These are phyloP conservation scores for Zizania palustris DNA, from an alignment of 202 grass and related monocot species.

Conservation along the genomic window DNA sequence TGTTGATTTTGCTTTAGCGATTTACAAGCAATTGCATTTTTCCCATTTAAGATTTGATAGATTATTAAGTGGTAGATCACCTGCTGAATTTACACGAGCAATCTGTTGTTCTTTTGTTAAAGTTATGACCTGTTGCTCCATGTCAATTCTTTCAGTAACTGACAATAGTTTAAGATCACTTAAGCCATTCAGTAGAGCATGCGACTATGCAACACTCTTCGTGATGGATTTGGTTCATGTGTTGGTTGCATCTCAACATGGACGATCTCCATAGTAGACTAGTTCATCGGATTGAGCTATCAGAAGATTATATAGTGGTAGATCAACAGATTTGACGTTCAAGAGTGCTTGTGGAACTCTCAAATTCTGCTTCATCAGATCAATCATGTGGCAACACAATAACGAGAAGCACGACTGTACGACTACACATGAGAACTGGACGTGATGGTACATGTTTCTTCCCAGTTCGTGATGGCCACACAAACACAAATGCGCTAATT, in stretches of 20 bases:
- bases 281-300: background rate
- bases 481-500: background rate
- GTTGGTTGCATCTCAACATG: background rate
- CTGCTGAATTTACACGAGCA: background rate
- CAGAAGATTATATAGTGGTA: background rate
- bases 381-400: too few relatives aligned
- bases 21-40: slow-evolving; percentile 7
- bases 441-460: background rate
- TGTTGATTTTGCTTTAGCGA: slow-evolving; percentile 5
- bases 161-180: background rate
- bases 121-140: background rate
- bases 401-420: too few relatives aligned
- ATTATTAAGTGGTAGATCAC: background rate
- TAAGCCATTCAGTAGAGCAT: background rate
- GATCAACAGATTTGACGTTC: background rate
- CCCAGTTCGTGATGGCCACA: background rate
- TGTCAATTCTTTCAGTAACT: background rate
- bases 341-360: background rate
- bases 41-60: background rate
- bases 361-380: too few relatives aligned
- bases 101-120: background rate
- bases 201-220: background rate
- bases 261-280: background rate
- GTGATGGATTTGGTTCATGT: background rate
- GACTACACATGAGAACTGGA: background rate